Evolutionary conservation across 495 filamentous ascomycete species (phyloP).

Genomic region (Ramalina peruviana): DNA sequence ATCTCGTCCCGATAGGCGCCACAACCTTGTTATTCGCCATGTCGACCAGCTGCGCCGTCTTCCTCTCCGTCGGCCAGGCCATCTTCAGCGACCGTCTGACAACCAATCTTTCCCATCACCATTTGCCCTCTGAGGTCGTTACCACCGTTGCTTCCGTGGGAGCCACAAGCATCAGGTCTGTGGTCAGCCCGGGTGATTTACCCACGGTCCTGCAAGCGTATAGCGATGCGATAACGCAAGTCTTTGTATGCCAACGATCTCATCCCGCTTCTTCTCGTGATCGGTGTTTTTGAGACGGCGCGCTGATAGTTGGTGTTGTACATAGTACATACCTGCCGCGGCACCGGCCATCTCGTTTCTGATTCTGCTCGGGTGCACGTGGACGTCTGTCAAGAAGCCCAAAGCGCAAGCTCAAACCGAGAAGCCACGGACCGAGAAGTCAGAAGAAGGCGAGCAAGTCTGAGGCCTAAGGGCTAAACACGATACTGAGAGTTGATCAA

Average conservation of each 20-base stretch:
- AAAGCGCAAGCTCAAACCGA: background rate
- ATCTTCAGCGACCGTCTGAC: constrained; percentile 8
- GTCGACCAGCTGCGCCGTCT: constrained; percentile 12
- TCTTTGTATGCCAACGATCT: background rate
- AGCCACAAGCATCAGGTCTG: background rate
- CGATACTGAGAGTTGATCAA: too few species aligned
- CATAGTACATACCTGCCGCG: background rate
- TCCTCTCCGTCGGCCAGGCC: constrained; percentile 9
- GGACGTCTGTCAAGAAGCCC: background rate
- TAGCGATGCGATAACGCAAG: constrained; percentile 4
- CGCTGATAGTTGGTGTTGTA: too few species aligned
- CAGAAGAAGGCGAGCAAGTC: too few species aligned
- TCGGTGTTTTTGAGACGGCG: too few species aligned
- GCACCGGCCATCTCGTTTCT: background rate
- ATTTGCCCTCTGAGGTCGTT: background rate
- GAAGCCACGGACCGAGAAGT: too few species aligned
- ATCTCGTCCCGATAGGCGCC: constrained; percentile 16
- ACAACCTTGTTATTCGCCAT: constrained; percentile 8
- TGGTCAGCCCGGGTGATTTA: background rate
- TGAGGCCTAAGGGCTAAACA: too few species aligned
- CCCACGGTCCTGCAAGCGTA: background rate
- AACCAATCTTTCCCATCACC: background rate
- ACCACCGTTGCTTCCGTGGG: background rate
- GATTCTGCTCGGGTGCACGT: background rate
- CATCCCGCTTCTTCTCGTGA: too few species aligned